Percentiles rank a stretch among this genome's conserved stretches.
Evolutionary conservation across 169 alveolate genomes (phyloP).

Genomic region (Neospora caninum): DNA sequence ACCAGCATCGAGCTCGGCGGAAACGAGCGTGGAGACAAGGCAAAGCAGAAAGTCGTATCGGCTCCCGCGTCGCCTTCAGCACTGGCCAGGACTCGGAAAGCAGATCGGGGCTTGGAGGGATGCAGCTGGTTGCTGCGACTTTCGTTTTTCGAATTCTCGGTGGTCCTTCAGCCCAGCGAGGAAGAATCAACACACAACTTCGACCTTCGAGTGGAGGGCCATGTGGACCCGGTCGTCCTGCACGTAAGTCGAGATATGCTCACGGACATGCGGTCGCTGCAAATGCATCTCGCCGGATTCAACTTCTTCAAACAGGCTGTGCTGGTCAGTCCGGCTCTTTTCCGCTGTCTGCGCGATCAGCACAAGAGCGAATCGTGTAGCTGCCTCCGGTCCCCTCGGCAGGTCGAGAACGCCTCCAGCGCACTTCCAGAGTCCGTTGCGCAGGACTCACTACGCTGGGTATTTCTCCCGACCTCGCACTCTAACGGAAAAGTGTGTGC

Average conservation of each 20-base stretch:
- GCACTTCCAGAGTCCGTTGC: background rate
- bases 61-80: background rate
- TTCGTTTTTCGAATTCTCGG: background rate
- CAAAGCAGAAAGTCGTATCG: background rate
- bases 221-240: background rate
- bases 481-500: background rate
- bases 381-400: background rate
- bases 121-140: constrained; percentile 14
- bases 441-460: background rate
- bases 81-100: background rate
- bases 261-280: background rate
- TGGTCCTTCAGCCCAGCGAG: background rate
- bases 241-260: background rate
- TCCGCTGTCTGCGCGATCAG: background rate
- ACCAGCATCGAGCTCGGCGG: constrained; percentile 14
- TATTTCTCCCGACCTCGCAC: background rate
- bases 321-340: constrained; percentile 22
- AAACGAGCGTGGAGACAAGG: background rate
- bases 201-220: background rate
- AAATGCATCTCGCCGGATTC: background rate
- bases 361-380: background rate
- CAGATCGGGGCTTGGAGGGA: background rate
- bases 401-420: background rate
- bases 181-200: background rate
- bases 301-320: background rate